Evolutionary conservation across 1,284 basidiomycete genomes (phyloP).

Genomic region (Amylostereum areolatum): DNA sequence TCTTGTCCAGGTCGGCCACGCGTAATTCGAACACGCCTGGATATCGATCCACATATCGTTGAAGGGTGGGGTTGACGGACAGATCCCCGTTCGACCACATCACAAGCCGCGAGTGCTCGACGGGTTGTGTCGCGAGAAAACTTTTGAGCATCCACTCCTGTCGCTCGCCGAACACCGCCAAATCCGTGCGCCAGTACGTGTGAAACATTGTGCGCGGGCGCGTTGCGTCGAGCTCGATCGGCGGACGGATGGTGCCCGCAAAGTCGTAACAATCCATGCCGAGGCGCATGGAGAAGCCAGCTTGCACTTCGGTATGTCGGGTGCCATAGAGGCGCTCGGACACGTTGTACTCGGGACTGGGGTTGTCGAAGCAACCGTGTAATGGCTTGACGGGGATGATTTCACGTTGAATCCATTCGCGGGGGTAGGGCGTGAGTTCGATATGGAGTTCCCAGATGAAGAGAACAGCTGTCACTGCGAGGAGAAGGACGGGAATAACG

Average conservation of each 20-base stretch:
- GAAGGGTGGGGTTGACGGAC: slow-evolving; percentile 50
- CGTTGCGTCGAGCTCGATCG: slow-evolving; percentile 16
- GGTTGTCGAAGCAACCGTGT: slow-evolving; percentile 68
- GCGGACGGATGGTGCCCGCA: slow-evolving; percentile 61
- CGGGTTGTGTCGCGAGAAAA: slow-evolving; percentile 85
- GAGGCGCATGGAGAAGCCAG: slow-evolving; percentile 68
- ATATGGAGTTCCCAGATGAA: slow-evolving; percentile 74
- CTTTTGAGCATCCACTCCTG: slow-evolving; percentile 87
- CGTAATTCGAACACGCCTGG: slow-evolving; percentile 66
- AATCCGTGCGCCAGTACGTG: slow-evolving; percentile 87
- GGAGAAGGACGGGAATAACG: slow-evolving; percentile 25
- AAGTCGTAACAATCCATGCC: slow-evolving; percentile 88
- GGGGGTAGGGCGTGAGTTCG: slow-evolving; percentile 72
- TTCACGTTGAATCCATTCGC: slow-evolving; percentile 68
- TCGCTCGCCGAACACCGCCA: slow-evolving; percentile 68
- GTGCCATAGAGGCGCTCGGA: slow-evolving; percentile 54
- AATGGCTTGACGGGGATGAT: slow-evolving; percentile 58
- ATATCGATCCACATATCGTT: slow-evolving; percentile 54
- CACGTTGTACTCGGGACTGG: slow-evolving; percentile 67
- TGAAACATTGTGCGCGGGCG: slow-evolving; percentile 63
- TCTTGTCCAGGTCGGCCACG: slow-evolving; percentile 56
- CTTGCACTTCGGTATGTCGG: slow-evolving; percentile 65
- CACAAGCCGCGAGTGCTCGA: slow-evolving; percentile 57
- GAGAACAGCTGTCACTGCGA: slow-evolving; percentile 41
- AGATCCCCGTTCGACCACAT: slow-evolving; percentile 88